phyloP scores from a whole-genome alignment of 2,329 filamentous ascomycete species.

The Colletotrichum coccodes region DNA sequence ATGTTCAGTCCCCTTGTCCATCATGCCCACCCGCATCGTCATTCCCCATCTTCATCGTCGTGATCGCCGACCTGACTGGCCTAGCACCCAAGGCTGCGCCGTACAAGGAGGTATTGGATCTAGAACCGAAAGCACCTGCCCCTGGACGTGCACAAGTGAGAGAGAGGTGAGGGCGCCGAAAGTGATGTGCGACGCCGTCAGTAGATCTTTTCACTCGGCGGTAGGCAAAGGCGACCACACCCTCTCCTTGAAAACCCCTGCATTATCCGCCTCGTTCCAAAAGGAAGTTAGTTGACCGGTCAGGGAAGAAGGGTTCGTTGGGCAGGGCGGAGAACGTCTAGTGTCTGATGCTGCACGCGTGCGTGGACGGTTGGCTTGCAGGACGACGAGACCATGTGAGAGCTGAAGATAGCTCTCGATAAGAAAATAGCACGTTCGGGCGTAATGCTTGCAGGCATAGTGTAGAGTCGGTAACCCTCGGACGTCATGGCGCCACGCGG shows the following conservation, averaged over 20 bases:
- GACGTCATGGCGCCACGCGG: background rate
- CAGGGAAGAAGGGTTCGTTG: background rate
- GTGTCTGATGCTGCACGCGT: background rate
- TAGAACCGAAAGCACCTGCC: background rate
- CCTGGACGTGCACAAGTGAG: background rate
- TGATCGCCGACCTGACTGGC: background rate
- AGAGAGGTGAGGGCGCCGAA: background rate
- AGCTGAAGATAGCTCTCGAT: background rate
- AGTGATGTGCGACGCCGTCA: background rate
- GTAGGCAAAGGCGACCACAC: background rate
- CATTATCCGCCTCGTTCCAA: background rate
- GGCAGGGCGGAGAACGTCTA: background rate
- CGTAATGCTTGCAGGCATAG: background rate
- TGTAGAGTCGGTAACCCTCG: background rate
- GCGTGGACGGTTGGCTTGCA: background rate
- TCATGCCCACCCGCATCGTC: too few relatives aligned
- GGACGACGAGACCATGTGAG: background rate
- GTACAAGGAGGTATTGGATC: background rate
- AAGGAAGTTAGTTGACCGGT: background rate
- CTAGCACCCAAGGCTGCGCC: background rate
- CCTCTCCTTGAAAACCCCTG: background rate
- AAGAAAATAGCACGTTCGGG: background rate
- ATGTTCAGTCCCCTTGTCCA: background rate
- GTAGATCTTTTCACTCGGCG: background rate
- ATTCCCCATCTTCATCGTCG: background rate